A percentile compares a stretch with the other conserved stretches of the same genome.
Evolutionary conservation across 2,329 filamentous ascomycete species (phyloP).

Genomic region (Fonsecaea pedrosoi): DNA sequence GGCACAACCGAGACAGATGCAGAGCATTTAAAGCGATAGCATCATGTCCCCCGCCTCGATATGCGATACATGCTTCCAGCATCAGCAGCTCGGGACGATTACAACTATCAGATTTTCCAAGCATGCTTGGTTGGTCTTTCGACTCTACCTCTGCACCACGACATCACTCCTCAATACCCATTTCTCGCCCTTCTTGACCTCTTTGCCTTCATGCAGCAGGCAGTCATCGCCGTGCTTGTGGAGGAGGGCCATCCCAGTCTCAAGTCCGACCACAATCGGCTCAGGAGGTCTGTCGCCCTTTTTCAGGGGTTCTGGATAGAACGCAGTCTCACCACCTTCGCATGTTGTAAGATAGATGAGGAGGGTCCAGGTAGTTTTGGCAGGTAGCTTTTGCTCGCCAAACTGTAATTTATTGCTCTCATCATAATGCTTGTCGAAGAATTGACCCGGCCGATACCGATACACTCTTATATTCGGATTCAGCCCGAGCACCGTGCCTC

Average conservation of each 20-base stretch:
- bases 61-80: background rate
- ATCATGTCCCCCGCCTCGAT: background rate
- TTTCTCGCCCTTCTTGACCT: conserved; percentile 82
- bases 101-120: background rate
- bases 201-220: conserved; percentile 83
- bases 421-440: conserved; percentile 93
- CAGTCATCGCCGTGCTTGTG: conserved; percentile 91
- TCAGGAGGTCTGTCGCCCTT: conserved; percentile 48
- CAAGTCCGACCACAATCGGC: conserved; percentile 73
- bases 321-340: conserved; percentile 86
- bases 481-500: conserved; percentile 79
- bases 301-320: conserved; percentile 73
- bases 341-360: conserved; percentile 88
- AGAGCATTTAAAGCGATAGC: conserved; percentile 62
- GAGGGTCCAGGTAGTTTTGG: conserved; percentile 87
- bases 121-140: background rate
- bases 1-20: conserved; percentile 87
- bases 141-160: conserved; percentile 48
- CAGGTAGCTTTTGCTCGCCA: conserved; percentile 55
- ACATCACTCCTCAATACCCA: conserved; percentile 90
- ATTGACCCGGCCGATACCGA: conserved; percentile 83
- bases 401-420: conserved; percentile 78
- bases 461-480: conserved; percentile 91
- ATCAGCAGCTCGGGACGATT: background rate
- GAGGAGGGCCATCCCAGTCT: conserved; percentile 83